Evolutionary conservation across 768 basidiomycete genomes (phyloP), one percentile per base, ranked within the genome.

Genomic region (Lyophyllum decastes): DNA sequence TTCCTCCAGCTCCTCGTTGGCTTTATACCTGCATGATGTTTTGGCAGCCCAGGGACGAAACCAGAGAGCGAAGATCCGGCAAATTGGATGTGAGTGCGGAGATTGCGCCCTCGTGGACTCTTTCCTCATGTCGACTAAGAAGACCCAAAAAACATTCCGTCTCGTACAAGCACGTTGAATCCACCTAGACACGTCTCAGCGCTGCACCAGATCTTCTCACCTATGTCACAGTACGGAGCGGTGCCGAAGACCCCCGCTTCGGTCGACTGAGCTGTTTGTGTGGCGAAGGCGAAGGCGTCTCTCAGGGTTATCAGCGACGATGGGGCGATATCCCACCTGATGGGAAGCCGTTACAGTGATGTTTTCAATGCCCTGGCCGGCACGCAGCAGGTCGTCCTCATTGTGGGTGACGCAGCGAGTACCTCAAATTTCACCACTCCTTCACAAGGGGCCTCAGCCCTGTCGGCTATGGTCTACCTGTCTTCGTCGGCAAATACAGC

Each of bases 11-110:
- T 65, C 17, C 50, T 73, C 16, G 63, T 77, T 17, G 70, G 63
- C 7, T 44, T 58, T 2, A n/a, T 72, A 73, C 33, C 63, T 77
- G 25, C 59, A 60, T 3, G 57, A 71, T 34, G 51, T 73, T 14
- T 63, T 76, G 10, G 69, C 69, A 7, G 53, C 58, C 4, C 68
- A n/a, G n/a, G 55, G 58, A 4, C 59, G 60, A 8, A 56, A 35
- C 41, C 22, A 55, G 25, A 50, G 30, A 14, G 17, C 54, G 1
- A 57, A 54, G 16, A 57, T 72, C 34, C 67, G 71, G 26, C 72
- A 70, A 35, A 59, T 76, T 38, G 71, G 70, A 6, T 74, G 74
- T 53, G 69, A 71, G 22, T 75, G 72, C 49, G 17, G 16, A 12
- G 67, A 73, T 26, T 75, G 74, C 58, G 58, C 52, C 75, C 19